Base-by-base conservation (phyloP, 768 basidiomycete genomes). In the Antrodiella citrinella region DNA sequence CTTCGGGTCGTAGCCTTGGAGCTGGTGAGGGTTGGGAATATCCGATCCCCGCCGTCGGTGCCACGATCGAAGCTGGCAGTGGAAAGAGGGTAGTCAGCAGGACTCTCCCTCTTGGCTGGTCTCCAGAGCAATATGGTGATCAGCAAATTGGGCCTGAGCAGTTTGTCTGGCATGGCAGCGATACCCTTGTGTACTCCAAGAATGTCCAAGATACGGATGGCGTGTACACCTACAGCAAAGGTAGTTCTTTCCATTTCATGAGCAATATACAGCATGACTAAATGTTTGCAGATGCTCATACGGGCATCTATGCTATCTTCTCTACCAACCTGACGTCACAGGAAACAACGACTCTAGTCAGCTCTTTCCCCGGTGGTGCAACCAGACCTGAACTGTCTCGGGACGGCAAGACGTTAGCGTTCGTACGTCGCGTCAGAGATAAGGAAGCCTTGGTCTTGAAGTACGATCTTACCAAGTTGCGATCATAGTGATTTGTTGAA, bases 131-230 rank as follows among this genome's bases (percentile, higher is more conserved):
- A 26, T 87, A 87, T 56, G 73, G 71, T 9, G 73, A 82, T 23
- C 83, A 84, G 55, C 86, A 87, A 61, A 80, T 88, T 51, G 86
- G 85, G 1, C 79, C 81, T 1, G 85, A 87, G 54, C 86, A 86
- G 57, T 68, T 80, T 52, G 70, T 84, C 43, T 87, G 83, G 82
- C 62, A 64, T 23, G 73, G 74, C 4, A 64, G 72, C 21, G 83
- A 85, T 53, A 65, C 69, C 15, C 57, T 87, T 9, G 80, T 87
- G 13, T 87, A 75, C 59, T 69, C 84, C 4, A 81, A 81, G 67
- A 87, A 88, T 58, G 72, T 82, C 4, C 60, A 53, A 3, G 82
- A 87, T 57, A 56, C 54, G 4, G 59, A 62, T 5, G 72, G 68
- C 39, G 26, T 49, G 13, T 87, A 81, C 57, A 48, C 65, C 18